Percentiles rank a stretch among this genome's conserved stretches.
These are phyloP conservation scores for Lycium barbarum DNA, from an alignment of 257 asterid genomes.

Conservation along the genomic window DNA sequence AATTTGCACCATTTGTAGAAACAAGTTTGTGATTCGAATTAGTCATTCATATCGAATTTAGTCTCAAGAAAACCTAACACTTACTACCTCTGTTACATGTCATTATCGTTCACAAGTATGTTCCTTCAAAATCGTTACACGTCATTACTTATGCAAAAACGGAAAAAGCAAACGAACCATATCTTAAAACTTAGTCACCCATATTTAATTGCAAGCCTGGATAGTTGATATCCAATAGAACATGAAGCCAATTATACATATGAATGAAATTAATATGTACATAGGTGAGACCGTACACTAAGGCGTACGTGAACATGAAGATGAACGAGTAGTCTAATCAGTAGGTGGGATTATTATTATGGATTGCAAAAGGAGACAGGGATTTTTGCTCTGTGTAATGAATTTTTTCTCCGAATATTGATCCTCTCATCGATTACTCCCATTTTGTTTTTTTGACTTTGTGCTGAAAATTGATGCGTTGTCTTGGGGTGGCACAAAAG, in stretches of 20 bases:
- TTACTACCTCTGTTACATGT: neutral
- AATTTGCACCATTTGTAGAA: neutral
- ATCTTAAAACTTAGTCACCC: neutral
- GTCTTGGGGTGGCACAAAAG: slow-evolving; percentile 66
- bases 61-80: neutral
- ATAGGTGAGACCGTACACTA: slow-evolving; percentile 45
- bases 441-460: slow-evolving; percentile 41
- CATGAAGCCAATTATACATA: neutral
- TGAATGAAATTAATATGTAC: neutral
- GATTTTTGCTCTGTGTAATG: neutral
- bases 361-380: slow-evolving; percentile 39
- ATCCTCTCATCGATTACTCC: slow-evolving; percentile 38
- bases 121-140: neutral
- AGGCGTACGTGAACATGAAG: slow-evolving; percentile 38
- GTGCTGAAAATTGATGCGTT: slow-evolving; percentile 43
- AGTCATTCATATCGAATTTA: neutral
- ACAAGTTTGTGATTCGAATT: neutral
- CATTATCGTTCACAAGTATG: neutral
- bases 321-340: slow-evolving; percentile 56
- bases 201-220: neutral
- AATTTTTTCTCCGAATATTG: neutral
- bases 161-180: neutral
- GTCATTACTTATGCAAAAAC: neutral
- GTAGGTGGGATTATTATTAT: slow-evolving; percentile 40
- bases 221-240: slow-evolving; percentile 7